phyloP scores from a whole-genome alignment of 2,329 filamentous ascomycete species.

The Fusarium denticulatum region DNA sequence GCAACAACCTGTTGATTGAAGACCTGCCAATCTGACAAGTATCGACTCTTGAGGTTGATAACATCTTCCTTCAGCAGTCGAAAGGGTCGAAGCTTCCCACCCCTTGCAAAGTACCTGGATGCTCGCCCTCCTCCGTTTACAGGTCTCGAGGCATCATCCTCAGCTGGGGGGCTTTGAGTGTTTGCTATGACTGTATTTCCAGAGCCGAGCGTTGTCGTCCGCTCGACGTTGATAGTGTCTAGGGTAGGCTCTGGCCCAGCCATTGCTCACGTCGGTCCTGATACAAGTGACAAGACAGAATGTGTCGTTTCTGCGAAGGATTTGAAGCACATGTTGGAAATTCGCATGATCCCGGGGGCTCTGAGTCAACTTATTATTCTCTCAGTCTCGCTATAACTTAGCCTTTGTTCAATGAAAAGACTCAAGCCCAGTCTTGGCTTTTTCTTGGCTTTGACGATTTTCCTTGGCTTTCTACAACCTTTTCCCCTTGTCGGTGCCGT shows the following conservation, averaged over 20 bases:
- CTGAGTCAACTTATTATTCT: constrained; percentile 10
- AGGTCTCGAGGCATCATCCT: background rate
- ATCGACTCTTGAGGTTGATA: constrained; percentile 57
- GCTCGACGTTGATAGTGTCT: constrained; percentile 17
- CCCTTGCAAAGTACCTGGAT: constrained; percentile 45
- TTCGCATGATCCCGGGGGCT: background rate
- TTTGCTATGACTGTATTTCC: constrained; percentile 13
- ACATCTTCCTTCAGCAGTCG: constrained; percentile 62
- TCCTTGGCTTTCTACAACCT: constrained; percentile 7
- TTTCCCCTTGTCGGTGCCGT: background rate
- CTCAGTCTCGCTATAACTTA: background rate
- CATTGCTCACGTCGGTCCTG: constrained; percentile 10
- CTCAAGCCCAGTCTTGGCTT: constrained; percentile 5
- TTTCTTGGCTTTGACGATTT: constrained; percentile 15
- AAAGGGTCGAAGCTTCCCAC: constrained; percentile 60
- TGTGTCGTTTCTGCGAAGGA: background rate
- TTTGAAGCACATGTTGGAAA: constrained; percentile 6
- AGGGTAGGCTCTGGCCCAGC: background rate
- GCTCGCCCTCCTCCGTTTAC: background rate
- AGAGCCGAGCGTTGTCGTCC: constrained; percentile 13
- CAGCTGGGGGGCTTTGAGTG: background rate
- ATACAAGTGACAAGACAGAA: background rate
- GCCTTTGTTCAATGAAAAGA: background rate
- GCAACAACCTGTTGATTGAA: constrained; percentile 73
- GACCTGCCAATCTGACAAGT: constrained; percentile 63